A percentile compares a stretch with the other conserved stretches of the same genome.
Conservation (phyloP, 257 asterid species). For the Henckelia pumila region DNA sequence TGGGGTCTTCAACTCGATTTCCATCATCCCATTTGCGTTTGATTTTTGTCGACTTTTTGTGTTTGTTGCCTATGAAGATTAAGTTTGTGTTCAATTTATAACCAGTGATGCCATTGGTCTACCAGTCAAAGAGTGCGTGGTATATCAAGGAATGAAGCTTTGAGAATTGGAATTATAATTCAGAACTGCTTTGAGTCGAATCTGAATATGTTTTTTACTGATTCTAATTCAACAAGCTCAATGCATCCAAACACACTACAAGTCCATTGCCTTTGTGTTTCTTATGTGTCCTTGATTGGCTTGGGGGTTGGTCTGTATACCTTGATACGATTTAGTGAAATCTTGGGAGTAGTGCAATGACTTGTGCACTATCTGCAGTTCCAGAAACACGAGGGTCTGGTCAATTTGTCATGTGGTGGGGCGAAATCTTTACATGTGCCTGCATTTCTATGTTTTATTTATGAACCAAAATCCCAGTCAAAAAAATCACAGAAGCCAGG, state of each 20-base stretch:
- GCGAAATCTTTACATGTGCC: not conserved
- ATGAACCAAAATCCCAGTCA: not conserved
- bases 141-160: not conserved
- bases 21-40: not conserved
- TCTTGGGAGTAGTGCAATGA: not conserved
- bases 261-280: not conserved
- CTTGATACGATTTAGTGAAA: conserved; percentile 9
- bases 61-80: not conserved
- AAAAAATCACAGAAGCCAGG: conserved; percentile 7
- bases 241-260: not conserved
- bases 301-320: conserved; percentile 14
- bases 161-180: not conserved
- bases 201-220: not conserved
- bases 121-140: not conserved
- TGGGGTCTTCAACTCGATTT: conserved; percentile 6
- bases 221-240: not conserved
- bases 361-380: conserved; percentile 9
- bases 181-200: not conserved
- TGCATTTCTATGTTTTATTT: conserved; percentile 1
- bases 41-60: not conserved
- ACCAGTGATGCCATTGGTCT: not conserved
- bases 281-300: not conserved
- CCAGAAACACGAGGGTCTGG: conserved; percentile 1
- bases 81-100: not conserved
- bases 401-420: not conserved